Evolutionary conservation across 306 rosid genomes (phyloP).

Genomic region (Trifolium fragiferum): DNA sequence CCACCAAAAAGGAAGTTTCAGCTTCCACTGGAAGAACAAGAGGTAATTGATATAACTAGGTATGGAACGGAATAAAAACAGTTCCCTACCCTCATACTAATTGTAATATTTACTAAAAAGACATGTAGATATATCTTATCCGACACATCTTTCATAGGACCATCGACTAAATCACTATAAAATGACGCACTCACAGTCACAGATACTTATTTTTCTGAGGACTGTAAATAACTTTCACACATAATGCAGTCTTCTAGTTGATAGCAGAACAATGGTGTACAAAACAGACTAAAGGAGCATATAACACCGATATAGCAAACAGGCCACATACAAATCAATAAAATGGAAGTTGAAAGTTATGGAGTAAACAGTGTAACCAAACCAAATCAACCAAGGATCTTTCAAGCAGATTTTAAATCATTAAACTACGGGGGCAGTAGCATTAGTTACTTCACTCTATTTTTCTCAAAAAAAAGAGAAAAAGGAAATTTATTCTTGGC

Average conservation of each 20-base stretch:
- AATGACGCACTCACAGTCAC: not conserved
- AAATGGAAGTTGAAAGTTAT: slow-evolving; percentile 25
- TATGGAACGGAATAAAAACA: slow-evolving; percentile 17
- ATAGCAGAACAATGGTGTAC: not conserved
- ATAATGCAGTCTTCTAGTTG: slow-evolving; percentile 6
- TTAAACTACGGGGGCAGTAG: not conserved
- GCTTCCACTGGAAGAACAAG: not conserved
- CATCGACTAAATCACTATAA: not conserved
- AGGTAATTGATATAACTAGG: slow-evolving; percentile 23
- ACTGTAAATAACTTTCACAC: not conserved
- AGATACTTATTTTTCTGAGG: not conserved
- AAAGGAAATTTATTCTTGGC: not conserved
- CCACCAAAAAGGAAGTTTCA: not conserved
- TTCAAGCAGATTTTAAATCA: slow-evolving; percentile 26
- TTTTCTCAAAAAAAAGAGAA: not conserved
- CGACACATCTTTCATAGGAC: not conserved
- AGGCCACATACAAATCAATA: not conserved
- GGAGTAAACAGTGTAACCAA: slow-evolving; percentile 25
- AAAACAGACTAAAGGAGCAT: not conserved
- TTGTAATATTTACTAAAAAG: not conserved
- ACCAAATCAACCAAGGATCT: not conserved
- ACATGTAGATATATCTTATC: not conserved
- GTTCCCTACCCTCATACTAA: slow-evolving; percentile 31
- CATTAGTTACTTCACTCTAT: slow-evolving; percentile 8
- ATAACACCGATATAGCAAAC: not conserved